A percentile compares a stretch with the other conserved stretches of the same genome.
Evolutionary conservation across 1,284 basidiomycete genomes (phyloP).

Genomic region (Wolfiporia cocos): DNA sequence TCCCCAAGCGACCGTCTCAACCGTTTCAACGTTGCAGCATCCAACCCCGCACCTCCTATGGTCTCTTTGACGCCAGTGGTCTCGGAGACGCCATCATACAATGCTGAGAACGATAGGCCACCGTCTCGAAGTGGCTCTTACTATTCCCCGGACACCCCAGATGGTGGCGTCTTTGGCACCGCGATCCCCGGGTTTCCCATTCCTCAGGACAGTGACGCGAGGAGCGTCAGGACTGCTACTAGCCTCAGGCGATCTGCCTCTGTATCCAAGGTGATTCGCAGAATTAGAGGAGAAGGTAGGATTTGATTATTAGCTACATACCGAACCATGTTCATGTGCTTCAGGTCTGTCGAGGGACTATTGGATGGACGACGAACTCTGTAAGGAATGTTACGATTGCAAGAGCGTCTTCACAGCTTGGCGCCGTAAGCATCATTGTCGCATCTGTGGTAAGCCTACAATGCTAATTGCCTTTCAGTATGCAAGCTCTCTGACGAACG

Average conservation of each 20-base stretch:
- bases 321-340: background rate
- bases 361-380: slow-evolving; percentile 97
- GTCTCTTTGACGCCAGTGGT: slow-evolving; percentile 79
- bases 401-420: slow-evolving; percentile 88
- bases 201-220: slow-evolving; percentile 67
- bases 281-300: slow-evolving; percentile 81
- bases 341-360: slow-evolving; percentile 81
- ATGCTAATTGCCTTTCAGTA: slow-evolving; percentile 6
- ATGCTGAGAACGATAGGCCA: slow-evolving; percentile 53
- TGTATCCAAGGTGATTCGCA: slow-evolving; percentile 84
- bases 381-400: slow-evolving; percentile 94
- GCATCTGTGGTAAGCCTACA: slow-evolving; percentile 70
- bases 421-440: slow-evolving; percentile 92
- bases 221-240: slow-evolving; percentile 67
- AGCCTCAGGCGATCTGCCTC: slow-evolving; percentile 73
- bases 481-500: too few species aligned
- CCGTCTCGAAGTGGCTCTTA: slow-evolving; percentile 45
- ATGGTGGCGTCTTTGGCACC: slow-evolving; percentile 57
- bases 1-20: slow-evolving; percentile 48
- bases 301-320: slow-evolving; percentile 3
- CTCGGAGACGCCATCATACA: slow-evolving; percentile 65
- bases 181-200: slow-evolving; percentile 83
- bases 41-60: slow-evolving; percentile 67
- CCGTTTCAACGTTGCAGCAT: slow-evolving; percentile 45
- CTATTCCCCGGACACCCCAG: slow-evolving; percentile 50